A percentile compares a stretch with the other conserved stretches of the same genome.
These are phyloP conservation scores for Chaetomiaceae sp. DNA, from an alignment of 2,329 filamentous ascomycete genomes.

Conservation along the genomic window DNA sequence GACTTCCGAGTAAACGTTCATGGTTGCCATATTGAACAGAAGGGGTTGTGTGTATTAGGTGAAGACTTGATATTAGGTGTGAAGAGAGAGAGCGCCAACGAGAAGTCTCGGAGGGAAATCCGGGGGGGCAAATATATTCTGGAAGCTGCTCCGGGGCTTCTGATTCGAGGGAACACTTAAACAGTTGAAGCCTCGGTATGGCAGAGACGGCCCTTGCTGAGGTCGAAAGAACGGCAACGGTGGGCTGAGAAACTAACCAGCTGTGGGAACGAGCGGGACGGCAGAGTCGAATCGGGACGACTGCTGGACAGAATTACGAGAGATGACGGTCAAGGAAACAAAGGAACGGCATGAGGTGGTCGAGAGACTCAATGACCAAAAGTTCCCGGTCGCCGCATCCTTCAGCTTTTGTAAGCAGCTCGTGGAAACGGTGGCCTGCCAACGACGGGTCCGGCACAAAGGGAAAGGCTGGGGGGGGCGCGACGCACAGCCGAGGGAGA, in stretches of 20 bases:
- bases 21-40: constrained; percentile 12
- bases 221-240: constrained; percentile 1
- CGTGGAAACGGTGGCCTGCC: not conserved
- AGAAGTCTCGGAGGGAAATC: not conserved
- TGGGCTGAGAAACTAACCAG: not conserved
- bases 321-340: constrained; percentile 19
- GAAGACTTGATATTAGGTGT: not conserved
- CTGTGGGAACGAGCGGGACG: constrained; percentile 6
- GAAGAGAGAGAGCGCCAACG: not conserved
- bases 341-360: constrained; percentile 18
- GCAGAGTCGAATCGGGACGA: constrained; percentile 7
- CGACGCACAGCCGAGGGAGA: constrained; percentile 8
- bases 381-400: not conserved
- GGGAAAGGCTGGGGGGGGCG: constrained; percentile 12
- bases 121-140: not conserved
- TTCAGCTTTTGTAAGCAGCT: constrained; percentile 10
- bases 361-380: constrained; percentile 12
- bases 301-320: constrained; percentile 9
- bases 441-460: constrained; percentile 16
- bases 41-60: not conserved
- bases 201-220: not conserved
- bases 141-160: not conserved
- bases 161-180: no score
- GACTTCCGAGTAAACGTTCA: constrained; percentile 37
- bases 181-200: not conserved